Evolutionary conservation across 1,284 basidiomycete species (phyloP).

Genomic region (Heterobasidion annosum): DNA sequence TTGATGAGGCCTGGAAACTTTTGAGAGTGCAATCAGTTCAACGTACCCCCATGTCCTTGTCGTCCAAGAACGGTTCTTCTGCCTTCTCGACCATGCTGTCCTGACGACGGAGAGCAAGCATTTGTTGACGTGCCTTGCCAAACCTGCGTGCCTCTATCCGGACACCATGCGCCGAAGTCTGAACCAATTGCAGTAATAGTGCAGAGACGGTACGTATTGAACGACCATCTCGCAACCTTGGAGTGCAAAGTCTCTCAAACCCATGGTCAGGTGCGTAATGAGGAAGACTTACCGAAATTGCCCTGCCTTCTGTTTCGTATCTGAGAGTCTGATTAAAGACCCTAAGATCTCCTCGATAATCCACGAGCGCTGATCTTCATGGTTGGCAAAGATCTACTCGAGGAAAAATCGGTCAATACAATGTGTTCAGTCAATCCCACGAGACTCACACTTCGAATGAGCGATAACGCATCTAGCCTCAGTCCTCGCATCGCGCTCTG

Average conservation of each 20-base stretch:
- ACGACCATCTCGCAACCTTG: slow-evolving; percentile 68
- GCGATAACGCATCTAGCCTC: slow-evolving; percentile 71
- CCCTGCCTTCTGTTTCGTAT: slow-evolving; percentile 80
- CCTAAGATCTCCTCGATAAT: slow-evolving; percentile 93
- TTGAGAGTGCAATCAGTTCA: background rate
- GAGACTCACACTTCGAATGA: slow-evolving; percentile 70
- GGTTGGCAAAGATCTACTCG: slow-evolving; percentile 76
- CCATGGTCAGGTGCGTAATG: background rate
- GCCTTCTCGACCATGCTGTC: slow-evolving; percentile 34
- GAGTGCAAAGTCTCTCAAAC: background rate
- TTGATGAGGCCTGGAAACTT: background rate
- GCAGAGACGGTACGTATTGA: slow-evolving; percentile 91
- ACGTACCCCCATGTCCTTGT: slow-evolving; percentile 54
- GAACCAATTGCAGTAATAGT: slow-evolving; percentile 89
- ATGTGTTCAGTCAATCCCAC: background rate
- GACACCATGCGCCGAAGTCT: slow-evolving; percentile 83
- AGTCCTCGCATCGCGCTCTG: slow-evolving; percentile 75
- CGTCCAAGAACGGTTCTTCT: slow-evolving; percentile 48
- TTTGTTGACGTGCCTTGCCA: slow-evolving; percentile 51
- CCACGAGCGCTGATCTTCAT: slow-evolving; percentile 87
- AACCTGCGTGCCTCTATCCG: slow-evolving; percentile 52
- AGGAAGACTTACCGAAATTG: slow-evolving; percentile 66
- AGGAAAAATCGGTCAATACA: background rate
- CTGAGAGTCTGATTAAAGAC: slow-evolving; percentile 83
- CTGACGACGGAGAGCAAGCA: slow-evolving; percentile 48